These are phyloP conservation scores for Monosporascus sp. DNA, from an alignment of 2,329 filamentous ascomycete genomes.

Conservation along the genomic window DNA sequence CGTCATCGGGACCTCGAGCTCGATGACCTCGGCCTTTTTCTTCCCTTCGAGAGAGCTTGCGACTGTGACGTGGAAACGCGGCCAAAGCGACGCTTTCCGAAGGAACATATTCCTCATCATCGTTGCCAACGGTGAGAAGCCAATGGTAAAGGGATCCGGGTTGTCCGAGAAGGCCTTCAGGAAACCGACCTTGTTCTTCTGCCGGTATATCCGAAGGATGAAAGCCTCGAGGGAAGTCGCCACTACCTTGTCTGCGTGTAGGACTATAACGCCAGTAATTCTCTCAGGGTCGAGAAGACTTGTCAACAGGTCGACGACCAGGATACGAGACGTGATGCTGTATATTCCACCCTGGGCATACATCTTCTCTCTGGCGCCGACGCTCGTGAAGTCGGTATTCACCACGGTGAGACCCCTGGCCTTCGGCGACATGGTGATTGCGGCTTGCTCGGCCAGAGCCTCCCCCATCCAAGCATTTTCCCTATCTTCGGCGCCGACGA, in stretches of 20 bases:
- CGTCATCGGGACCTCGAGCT: conserved; percentile 94
- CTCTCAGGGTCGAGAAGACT: conserved; percentile 73
- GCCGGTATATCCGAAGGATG: conserved; percentile 86
- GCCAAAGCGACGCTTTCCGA: conserved; percentile 83
- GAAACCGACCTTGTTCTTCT: conserved; percentile 91
- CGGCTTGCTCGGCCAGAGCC: conserved; percentile 90
- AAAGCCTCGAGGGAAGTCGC: conserved; percentile 92
- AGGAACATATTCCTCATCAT: conserved; percentile 94
- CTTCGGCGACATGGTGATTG: conserved; percentile 75
- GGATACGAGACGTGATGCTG: conserved; percentile 90
- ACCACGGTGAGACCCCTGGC: conserved; percentile 84
- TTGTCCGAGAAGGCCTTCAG: conserved; percentile 94
- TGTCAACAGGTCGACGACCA: conserved; percentile 92
- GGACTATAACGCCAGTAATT: conserved; percentile 78
- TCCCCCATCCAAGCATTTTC: conserved; percentile 98
- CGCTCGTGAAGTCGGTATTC: conserved; percentile 90
- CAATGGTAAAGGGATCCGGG: conserved; percentile 82
- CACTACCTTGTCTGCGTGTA: conserved; percentile 83
- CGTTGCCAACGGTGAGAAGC: conserved; percentile 80
- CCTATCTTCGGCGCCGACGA: conserved; percentile 84
- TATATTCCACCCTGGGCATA: conserved; percentile 87
- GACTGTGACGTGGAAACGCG: conserved; percentile 86
- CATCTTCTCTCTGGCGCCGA: conserved; percentile 83
- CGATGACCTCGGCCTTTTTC: conserved; percentile 92
- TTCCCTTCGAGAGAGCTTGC: conserved; percentile 85